These are phyloP conservation scores for Isochrysis galbana DNA, from an alignment of 78 protist species.

Conservation along the genomic window DNA sequence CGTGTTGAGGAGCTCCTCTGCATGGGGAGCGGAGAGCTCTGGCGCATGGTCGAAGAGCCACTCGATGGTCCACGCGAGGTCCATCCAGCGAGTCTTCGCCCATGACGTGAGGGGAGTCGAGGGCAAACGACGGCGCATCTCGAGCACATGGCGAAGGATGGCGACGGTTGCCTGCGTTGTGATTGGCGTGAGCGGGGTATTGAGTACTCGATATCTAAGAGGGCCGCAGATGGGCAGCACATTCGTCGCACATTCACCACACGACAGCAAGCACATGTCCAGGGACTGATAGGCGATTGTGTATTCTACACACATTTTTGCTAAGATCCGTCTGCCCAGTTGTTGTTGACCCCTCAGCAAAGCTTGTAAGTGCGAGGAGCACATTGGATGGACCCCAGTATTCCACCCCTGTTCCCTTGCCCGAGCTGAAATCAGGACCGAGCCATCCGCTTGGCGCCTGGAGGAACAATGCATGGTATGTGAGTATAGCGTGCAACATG, in stretches of 20 bases:
- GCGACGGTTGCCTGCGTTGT: not conserved
- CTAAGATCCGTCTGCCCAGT: too few relatives aligned
- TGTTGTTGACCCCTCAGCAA: not conserved
- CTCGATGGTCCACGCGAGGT: constrained; percentile 22
- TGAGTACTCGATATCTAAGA: not conserved
- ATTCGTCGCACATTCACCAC: not conserved
- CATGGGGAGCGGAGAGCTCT: not conserved
- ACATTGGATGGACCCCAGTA: constrained; percentile 39
- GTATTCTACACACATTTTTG: too few relatives aligned
- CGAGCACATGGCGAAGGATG: not conserved
- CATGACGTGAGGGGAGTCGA: not conserved
- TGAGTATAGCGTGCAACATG: too few relatives aligned
- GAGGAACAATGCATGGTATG: too few relatives aligned
- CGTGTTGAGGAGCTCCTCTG: not conserved
- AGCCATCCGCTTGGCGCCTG: constrained; percentile 27
- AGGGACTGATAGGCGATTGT: not conserved
- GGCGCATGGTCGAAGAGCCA: constrained; percentile 46
- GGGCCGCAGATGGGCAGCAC: not conserved
- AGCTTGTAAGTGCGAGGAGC: not conserved
- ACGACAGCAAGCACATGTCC: not conserved
- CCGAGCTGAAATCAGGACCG: constrained; percentile 25
- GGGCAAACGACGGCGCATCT: too few relatives aligned
- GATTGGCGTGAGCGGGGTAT: not conserved
- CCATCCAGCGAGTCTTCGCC: constrained; percentile 33
- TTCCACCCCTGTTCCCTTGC: not conserved